Conservation (phyloP, 169 alveolate genomes). For the Plasmodium billcollinsi region DNA sequence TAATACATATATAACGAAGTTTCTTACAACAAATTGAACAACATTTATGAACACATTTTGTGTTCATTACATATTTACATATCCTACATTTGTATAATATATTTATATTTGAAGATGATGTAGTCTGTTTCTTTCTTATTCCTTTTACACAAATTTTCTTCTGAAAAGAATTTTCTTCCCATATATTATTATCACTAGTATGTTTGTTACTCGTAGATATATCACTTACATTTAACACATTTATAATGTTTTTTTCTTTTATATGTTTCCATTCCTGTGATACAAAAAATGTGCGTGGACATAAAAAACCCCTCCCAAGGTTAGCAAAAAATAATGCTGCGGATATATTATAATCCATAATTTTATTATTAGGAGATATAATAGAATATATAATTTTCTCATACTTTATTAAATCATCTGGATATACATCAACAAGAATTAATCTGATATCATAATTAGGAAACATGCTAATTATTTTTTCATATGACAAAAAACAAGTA, state of each 20-base stretch:
- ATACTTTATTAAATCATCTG: conserved; percentile 73
- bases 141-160: background rate
- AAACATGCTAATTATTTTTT: conserved; percentile 71
- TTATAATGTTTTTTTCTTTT: conserved; percentile 28
- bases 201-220: too few relatives aligned
- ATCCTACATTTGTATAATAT: conserved; percentile 15
- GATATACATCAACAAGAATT: conserved; percentile 78
- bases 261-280: conserved; percentile 76
- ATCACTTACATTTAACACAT: conserved; percentile 62
- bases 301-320: conserved; percentile 75
- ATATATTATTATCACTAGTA: background rate
- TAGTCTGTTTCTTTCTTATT: too few relatives aligned
- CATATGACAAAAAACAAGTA: conserved; percentile 81
- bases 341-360: conserved; percentile 84
- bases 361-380: conserved; percentile 80
- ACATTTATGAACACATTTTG: conserved; percentile 43
- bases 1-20: conserved; percentile 20
- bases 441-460: conserved; percentile 79
- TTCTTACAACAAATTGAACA: conserved; percentile 60
- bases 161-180: background rate
- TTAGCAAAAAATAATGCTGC: conserved; percentile 83
- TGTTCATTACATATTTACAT: conserved; percentile 29
- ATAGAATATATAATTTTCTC: conserved; percentile 72
- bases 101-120: background rate
- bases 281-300: conserved; percentile 44